Conservation (phyloP, 2,329 filamentous ascomycete species). For the Plenodomus biglobosus region DNA sequence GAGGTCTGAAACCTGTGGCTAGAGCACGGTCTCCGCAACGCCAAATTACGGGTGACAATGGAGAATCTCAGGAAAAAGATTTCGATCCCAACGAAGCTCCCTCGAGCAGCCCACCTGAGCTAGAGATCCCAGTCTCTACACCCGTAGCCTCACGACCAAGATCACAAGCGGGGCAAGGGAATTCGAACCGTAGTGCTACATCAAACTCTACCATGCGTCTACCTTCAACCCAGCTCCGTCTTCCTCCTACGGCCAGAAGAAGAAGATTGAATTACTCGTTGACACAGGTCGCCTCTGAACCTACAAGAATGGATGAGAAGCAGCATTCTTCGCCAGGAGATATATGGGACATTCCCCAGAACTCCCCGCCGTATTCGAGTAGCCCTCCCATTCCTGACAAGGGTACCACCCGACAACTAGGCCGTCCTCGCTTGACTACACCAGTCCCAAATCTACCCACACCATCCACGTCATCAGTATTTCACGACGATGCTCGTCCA, state of each 20-base stretch:
- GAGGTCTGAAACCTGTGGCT: conserved; percentile 49
- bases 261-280: conserved; percentile 21
- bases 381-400: conserved; percentile 23
- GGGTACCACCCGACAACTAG: conserved; percentile 6
- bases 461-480: conserved; percentile 36
- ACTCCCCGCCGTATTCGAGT: conserved; percentile 47
- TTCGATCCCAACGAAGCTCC: conserved; percentile 29
- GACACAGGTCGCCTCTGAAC: conserved; percentile 10
- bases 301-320: conserved; percentile 13
- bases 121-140: conserved; percentile 28
- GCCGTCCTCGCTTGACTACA: conserved; percentile 3
- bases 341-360: conserved; percentile 45
- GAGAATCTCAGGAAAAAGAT: conserved; percentile 38
- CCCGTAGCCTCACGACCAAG: conserved; percentile 13
- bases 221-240: conserved; percentile 17
- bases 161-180: conserved; percentile 4
- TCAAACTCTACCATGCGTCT: conserved; percentile 7
- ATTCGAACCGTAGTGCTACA: conserved; percentile 4
- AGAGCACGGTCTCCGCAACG: conserved; percentile 32
- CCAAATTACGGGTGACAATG: conserved; percentile 14
- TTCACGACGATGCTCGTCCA: conserved; percentile 19
- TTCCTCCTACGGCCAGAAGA: conserved; percentile 20
- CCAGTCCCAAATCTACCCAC: conserved; percentile 30
- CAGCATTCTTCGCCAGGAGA: conserved; percentile 14
- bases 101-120: conserved; percentile 27